phyloP scores from a whole-genome alignment of 495 filamentous ascomycete species.

The Friedmanniomyces simplex region DNA sequence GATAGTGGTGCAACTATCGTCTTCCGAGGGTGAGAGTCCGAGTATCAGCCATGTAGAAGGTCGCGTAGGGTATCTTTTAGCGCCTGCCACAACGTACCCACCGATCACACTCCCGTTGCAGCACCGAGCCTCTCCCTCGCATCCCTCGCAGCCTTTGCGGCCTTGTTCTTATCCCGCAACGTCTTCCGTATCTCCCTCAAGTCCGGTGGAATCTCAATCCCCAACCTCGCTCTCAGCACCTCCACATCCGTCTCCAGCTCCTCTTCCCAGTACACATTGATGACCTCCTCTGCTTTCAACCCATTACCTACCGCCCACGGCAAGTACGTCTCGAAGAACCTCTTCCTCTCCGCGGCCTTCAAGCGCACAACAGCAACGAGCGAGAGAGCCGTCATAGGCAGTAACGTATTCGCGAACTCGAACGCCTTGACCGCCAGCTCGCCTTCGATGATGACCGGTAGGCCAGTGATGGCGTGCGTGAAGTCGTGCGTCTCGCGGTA shows the following conservation, averaged over 20 bases:
- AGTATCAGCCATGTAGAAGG: too few relatives aligned
- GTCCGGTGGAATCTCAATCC: constrained; percentile 84
- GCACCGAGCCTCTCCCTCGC: constrained; percentile 25
- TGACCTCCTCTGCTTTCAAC: constrained; percentile 62
- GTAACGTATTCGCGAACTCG: constrained; percentile 84
- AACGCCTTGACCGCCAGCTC: constrained; percentile 93
- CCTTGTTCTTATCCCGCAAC: constrained; percentile 57
- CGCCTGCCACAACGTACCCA: too few relatives aligned
- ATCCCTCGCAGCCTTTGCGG: constrained; percentile 41
- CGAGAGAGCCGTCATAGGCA: constrained; percentile 90
- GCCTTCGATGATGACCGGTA: constrained; percentile 86
- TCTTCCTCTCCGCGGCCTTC: constrained; percentile 60
- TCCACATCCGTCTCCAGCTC: constrained; percentile 76
- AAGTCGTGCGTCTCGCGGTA: constrained; percentile 98
- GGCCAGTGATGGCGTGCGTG: constrained; percentile 88
- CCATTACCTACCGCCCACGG: constrained; percentile 91
- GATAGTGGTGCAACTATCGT: too few relatives aligned
- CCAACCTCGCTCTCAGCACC: constrained; percentile 58
- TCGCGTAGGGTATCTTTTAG: too few relatives aligned
- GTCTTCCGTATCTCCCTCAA: constrained; percentile 65
- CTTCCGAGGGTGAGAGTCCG: too few relatives aligned
- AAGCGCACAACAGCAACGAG: constrained; percentile 59
- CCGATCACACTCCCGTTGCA: background rate
- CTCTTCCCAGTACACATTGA: constrained; percentile 99
- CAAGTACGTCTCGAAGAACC: constrained; percentile 65